phyloP scores from a whole-genome alignment of 1,284 basidiomycete species.

The Termitomyces sp. region DNA sequence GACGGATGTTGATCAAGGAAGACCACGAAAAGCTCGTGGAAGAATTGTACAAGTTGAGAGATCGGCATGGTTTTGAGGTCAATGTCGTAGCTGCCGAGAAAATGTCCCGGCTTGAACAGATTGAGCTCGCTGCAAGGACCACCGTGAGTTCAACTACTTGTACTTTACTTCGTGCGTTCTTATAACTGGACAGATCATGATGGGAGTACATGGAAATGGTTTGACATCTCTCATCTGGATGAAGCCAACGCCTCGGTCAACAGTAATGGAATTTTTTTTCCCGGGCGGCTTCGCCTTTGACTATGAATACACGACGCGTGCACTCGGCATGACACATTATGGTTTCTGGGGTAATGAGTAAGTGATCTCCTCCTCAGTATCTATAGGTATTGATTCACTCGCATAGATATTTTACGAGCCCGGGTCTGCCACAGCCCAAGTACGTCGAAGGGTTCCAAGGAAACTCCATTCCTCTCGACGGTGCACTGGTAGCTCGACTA shows the following conservation, averaged over 20 bases:
- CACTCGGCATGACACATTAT: constrained; percentile 80
- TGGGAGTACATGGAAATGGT: constrained; percentile 87
- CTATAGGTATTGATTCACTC: neutral
- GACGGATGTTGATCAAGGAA: constrained; percentile 61
- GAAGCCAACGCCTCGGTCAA: constrained; percentile 67
- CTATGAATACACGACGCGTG: constrained; percentile 78
- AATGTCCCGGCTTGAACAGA: constrained; percentile 72
- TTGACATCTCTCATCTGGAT: constrained; percentile 83
- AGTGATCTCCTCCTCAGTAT: constrained; percentile 13
- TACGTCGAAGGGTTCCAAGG: constrained; percentile 56
- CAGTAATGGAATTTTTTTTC: constrained; percentile 87
- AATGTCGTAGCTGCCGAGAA: constrained; percentile 82
- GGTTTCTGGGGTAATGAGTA: constrained; percentile 69
- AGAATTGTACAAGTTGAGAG: constrained; percentile 60
- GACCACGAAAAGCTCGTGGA: constrained; percentile 63
- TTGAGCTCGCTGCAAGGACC: constrained; percentile 71
- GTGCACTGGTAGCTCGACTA: constrained; percentile 41
- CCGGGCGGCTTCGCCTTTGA: constrained; percentile 83
- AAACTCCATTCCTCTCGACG: constrained; percentile 48
- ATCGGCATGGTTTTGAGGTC: constrained; percentile 76
- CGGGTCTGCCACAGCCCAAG: constrained; percentile 35
- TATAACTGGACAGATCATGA: constrained; percentile 56
- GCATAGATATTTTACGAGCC: constrained; percentile 46
- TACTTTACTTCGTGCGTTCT: neutral
- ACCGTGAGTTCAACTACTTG: constrained; percentile 49